A percentile compares a stretch with the other conserved stretches of the same genome.
Conservation (phyloP, 2,329 filamentous ascomycete species). For the Plenodomus tracheiphilus region DNA sequence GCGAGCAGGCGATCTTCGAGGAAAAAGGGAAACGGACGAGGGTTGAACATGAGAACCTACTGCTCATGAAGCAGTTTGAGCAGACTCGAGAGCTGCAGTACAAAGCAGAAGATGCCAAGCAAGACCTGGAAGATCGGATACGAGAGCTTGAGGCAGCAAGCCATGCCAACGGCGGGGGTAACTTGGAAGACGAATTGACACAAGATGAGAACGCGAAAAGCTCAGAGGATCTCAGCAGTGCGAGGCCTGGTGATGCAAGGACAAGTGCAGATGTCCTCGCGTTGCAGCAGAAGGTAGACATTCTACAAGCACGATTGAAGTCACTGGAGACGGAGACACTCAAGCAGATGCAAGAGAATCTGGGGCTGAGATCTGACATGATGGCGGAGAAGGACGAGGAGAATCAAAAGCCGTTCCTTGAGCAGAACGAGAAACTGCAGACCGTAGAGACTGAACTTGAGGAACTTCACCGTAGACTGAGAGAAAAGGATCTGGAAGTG, state of each 20-base stretch:
- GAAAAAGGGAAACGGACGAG: conserved; percentile 53
- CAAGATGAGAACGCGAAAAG: conserved; percentile 34
- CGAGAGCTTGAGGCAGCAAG: conserved; percentile 46
- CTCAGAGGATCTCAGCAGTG: conserved; percentile 24
- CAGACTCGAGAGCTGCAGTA: conserved; percentile 53
- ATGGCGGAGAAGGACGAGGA: conserved; percentile 42
- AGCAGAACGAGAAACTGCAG: conserved; percentile 45
- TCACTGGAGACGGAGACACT: conserved; percentile 47
- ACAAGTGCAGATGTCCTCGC: conserved; percentile 41
- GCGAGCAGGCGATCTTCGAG: conserved; percentile 57
- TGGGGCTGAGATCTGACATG: conserved; percentile 43
- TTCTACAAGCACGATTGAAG: conserved; percentile 41
- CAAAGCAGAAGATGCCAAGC: conserved; percentile 52
- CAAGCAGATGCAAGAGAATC: conserved; percentile 48
- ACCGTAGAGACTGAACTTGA: conserved; percentile 39
- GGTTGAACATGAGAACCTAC: conserved; percentile 53
- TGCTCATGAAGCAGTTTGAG: conserved; percentile 52
- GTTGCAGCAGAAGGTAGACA: conserved; percentile 47
- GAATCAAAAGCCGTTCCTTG: conserved; percentile 43
- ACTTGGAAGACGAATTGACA: conserved; percentile 47
- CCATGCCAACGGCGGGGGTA: conserved; percentile 32
- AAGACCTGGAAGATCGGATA: conserved; percentile 52
- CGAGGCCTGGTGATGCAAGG: conserved; percentile 11
- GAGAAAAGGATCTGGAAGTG: conserved; percentile 41
- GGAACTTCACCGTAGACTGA: conserved; percentile 38